Evolutionary conservation across 495 filamentous ascomycete genomes (phyloP).

Genomic region (Tricharina praecox): DNA sequence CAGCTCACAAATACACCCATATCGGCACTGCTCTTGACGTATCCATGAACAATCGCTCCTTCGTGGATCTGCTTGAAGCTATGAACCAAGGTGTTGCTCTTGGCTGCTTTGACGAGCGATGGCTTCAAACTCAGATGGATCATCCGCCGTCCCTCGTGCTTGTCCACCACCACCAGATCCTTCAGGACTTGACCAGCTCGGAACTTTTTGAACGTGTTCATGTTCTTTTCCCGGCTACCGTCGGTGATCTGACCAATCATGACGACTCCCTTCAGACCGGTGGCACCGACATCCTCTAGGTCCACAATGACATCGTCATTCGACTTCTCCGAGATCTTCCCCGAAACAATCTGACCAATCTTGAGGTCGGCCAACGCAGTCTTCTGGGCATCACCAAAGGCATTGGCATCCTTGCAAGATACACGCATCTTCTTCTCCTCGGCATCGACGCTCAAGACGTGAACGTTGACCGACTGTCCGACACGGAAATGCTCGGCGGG

Average conservation of each 20-base stretch:
- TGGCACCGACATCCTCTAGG: slow-evolving; percentile 36
- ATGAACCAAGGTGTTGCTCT: slow-evolving; percentile 44
- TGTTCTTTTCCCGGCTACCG: slow-evolving; percentile 55
- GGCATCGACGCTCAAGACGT: slow-evolving; percentile 60
- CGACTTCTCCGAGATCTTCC: slow-evolving; percentile 69
- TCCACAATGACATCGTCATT: slow-evolving; percentile 62
- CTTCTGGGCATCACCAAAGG: slow-evolving; percentile 57
- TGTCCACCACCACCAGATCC: slow-evolving; percentile 70
- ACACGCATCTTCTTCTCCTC: slow-evolving; percentile 57
- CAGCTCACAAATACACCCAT: slow-evolving; percentile 71
- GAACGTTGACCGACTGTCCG: slow-evolving; percentile 81
- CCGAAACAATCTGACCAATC: slow-evolving; percentile 53
- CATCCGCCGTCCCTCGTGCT: slow-evolving; percentile 51
- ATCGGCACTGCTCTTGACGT: slow-evolving; percentile 63
- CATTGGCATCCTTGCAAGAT: slow-evolving; percentile 77
- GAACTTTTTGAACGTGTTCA: slow-evolving; percentile 56
- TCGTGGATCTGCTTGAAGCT: slow-evolving; percentile 52
- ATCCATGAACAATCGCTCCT: slow-evolving; percentile 55
- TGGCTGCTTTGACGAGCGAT: slow-evolving; percentile 57
- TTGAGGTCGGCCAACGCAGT: slow-evolving; percentile 53
- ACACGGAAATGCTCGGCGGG: slow-evolving; percentile 72
- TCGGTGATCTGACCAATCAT: slow-evolving; percentile 66
- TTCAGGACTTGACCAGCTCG: slow-evolving; percentile 62
- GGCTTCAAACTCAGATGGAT: slow-evolving; percentile 66
- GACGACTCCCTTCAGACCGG: slow-evolving; percentile 56